phyloP scores from a whole-genome alignment of 1,139 yeast species.

The Torulaspora globosa region DNA sequence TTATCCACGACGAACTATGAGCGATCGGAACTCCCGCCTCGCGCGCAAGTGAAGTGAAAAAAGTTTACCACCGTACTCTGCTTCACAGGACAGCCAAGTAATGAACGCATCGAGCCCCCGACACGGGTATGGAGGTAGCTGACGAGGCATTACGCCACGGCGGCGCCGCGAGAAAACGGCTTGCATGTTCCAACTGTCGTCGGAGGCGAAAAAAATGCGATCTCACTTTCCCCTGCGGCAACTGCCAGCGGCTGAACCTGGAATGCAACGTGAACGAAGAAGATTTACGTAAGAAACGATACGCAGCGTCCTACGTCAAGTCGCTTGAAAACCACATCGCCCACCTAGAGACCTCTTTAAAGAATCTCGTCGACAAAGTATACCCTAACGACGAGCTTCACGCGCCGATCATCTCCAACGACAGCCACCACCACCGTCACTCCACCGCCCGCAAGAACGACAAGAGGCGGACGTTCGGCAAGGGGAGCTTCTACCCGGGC shows the following conservation, averaged over 20 bases:
- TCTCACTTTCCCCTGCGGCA: constrained; percentile 48
- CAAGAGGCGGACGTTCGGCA: constrained; percentile 26
- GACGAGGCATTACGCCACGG: background rate
- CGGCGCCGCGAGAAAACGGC: constrained; percentile 19
- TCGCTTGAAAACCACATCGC: constrained; percentile 36
- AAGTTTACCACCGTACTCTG: background rate
- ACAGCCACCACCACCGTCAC: background rate
- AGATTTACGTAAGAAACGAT: constrained; percentile 53
- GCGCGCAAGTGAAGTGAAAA: background rate
- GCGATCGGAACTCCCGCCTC: background rate
- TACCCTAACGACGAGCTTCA: constrained; percentile 21
- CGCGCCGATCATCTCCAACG: constrained; percentile 12
- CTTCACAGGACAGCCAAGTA: background rate
- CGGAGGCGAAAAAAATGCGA: constrained; percentile 48
- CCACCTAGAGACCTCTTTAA: constrained; percentile 30
- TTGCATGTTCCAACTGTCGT: constrained; percentile 37
- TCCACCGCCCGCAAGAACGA: background rate
- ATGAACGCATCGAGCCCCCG: background rate
- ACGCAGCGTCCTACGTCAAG: constrained; percentile 48
- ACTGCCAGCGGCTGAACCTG: constrained; percentile 44
- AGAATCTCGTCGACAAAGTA: constrained; percentile 23
- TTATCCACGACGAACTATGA: constrained; percentile 19
- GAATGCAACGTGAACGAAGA: constrained; percentile 49
- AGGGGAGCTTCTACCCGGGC: constrained; percentile 36
- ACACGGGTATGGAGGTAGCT: constrained; percentile 5